Conservation (phyloP, 495 filamentous ascomycete genomes). For the Daldinia caldariorum region DNA sequence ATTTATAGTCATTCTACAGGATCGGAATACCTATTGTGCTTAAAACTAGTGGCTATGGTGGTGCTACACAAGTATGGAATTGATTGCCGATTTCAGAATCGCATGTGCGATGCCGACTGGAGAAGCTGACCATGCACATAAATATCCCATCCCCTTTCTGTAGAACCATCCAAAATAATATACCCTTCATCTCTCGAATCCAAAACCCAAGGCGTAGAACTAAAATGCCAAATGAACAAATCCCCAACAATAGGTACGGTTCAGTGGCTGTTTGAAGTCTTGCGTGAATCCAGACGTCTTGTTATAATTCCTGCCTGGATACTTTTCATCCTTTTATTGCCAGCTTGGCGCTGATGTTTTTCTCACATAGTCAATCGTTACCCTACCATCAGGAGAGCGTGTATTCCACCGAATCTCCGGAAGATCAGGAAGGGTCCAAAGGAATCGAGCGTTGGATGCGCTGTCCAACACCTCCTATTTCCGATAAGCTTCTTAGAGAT, state of each 20-base stretch:
- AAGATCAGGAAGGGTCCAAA: slow-evolving; percentile 34
- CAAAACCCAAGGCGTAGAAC: slow-evolving; percentile 2
- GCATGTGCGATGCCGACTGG: slow-evolving; percentile 38
- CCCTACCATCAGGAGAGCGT: slow-evolving; percentile 36
- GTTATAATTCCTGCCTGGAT: not conserved
- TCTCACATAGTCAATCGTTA: slow-evolving; percentile 17
- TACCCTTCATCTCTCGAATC: slow-evolving; percentile 8
- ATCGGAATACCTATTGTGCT: slow-evolving; percentile 3
- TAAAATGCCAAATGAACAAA: slow-evolving; percentile 34
- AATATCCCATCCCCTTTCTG: not conserved
- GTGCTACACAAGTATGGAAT: slow-evolving; percentile 13
- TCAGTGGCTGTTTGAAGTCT: slow-evolving; percentile 8
- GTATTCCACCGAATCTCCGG: slow-evolving; percentile 30
- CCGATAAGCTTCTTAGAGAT: slow-evolving; percentile 15
- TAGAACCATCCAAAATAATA: not conserved
- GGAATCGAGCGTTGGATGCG: slow-evolving; percentile 39
- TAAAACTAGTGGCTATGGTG: slow-evolving; percentile 11
- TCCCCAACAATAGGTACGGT: slow-evolving; percentile 35
- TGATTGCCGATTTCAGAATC: slow-evolving; percentile 35
- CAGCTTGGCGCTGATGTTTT: slow-evolving; percentile 18
- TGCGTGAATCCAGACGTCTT: not conserved
- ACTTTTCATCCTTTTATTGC: slow-evolving; percentile 11
- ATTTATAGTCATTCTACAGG: not conserved
- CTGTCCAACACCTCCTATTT: slow-evolving; percentile 36
- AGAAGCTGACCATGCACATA: not conserved